These are phyloP conservation scores for Rhodotorula taiwanensis DNA, from an alignment of 768 basidiomycete species.

Conservation along the genomic window DNA sequence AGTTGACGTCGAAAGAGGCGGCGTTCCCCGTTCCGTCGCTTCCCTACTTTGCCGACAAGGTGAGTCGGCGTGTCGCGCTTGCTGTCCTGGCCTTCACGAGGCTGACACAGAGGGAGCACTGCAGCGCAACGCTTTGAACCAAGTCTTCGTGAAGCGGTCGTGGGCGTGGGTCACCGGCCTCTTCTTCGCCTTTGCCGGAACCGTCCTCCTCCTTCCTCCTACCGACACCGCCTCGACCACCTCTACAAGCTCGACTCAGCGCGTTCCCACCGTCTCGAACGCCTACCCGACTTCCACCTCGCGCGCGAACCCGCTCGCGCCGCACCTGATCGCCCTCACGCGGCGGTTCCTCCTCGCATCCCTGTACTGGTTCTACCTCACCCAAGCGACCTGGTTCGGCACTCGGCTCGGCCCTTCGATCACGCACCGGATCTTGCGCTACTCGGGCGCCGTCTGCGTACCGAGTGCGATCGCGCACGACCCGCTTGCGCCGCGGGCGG, in stretches of 20 bases:
- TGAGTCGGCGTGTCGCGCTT: background rate
- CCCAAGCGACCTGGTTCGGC: conserved; percentile 60
- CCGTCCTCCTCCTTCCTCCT: conserved; percentile 21
- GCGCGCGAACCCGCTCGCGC: conserved; percentile 9
- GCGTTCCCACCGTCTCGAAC: background rate
- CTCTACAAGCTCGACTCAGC: background rate
- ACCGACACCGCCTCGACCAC: background rate
- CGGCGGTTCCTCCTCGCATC: conserved; percentile 50
- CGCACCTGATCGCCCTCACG: conserved; percentile 11
- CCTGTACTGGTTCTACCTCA: conserved; percentile 64
- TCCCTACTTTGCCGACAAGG: conserved; percentile 36
- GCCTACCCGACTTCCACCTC: background rate
- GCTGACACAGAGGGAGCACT: no score
- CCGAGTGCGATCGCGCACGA: conserved; percentile 29
- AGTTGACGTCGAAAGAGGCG: conserved; percentile 1
- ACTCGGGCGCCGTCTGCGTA: conserved; percentile 72
- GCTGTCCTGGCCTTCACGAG: background rate
- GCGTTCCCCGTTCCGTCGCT: conserved; percentile 22
- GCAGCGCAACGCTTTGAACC: conserved; percentile 69
- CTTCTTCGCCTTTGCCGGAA: conserved; percentile 19
- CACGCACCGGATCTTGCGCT: conserved; percentile 58
- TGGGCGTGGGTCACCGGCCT: conserved; percentile 77
- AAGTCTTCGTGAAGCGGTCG: conserved; percentile 76
- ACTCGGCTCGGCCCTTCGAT: conserved; percentile 57
- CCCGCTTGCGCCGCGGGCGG: background rate